phyloP scores from a whole-genome alignment of 148 eudicot species.

The Pharnaceum exiguum region DNA sequence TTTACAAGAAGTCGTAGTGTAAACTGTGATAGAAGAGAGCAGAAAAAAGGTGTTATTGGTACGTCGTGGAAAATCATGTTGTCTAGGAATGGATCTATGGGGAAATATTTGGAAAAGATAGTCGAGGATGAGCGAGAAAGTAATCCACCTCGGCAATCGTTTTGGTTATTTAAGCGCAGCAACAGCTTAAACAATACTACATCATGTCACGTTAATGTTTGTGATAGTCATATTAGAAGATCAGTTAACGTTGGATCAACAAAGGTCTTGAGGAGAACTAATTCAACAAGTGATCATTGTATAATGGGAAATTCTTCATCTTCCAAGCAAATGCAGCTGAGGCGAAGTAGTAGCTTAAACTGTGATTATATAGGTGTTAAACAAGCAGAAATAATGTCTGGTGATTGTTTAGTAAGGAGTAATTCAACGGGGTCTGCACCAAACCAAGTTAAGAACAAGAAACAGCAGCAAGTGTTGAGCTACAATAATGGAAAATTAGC shows the following conservation, averaged over 20 bases:
- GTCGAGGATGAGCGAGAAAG: conserved; percentile 26
- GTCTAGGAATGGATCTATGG: conserved; percentile 27
- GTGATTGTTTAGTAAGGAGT: conserved; percentile 47
- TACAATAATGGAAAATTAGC: background rate
- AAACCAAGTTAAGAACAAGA: conserved; percentile 19
- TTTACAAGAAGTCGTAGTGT: conserved; percentile 32
- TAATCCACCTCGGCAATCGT: conserved; percentile 34
- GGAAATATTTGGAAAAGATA: conserved; percentile 23
- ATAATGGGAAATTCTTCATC: background rate
- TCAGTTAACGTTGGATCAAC: conserved; percentile 31
- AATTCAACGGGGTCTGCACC: conserved; percentile 77
- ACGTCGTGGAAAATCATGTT: conserved; percentile 22
- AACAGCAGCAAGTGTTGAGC: conserved; percentile 12
- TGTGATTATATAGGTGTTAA: conserved; percentile 12
- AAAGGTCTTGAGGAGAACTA: conserved; percentile 43
- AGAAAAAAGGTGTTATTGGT: conserved; percentile 21
- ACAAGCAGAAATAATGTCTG: conserved; percentile 32
- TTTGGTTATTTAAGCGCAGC: conserved; percentile 55
- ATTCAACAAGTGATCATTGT: conserved; percentile 38
- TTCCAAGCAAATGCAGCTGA: background rate
- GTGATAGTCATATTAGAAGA: conserved; percentile 18
- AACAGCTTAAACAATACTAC: conserved; percentile 49
- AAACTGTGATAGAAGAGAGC: conserved; percentile 24
- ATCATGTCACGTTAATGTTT: too few species aligned
- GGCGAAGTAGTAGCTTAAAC: conserved; percentile 47